Conservation (phyloP, 768 basidiomycete species). For the Mycena leptocephala region DNA sequence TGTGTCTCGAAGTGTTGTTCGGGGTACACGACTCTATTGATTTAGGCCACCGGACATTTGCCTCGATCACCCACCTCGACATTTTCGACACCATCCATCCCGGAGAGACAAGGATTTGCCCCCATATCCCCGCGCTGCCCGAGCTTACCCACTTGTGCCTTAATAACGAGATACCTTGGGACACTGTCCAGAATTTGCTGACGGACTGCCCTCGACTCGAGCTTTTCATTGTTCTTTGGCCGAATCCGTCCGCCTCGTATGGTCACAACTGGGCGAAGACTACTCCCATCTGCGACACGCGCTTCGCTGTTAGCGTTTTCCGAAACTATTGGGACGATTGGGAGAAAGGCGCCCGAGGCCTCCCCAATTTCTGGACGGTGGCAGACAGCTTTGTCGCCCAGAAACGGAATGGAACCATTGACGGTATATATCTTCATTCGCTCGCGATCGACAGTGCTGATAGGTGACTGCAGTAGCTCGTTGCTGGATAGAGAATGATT, state of each 20-base stretch:
- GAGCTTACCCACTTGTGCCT: constrained; percentile 21
- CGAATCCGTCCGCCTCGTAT: neutral
- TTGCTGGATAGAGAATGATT: no score
- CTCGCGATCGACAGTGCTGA: no score
- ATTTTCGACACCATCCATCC: constrained; percentile 1
- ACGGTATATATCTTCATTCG: neutral
- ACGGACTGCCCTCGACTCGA: neutral
- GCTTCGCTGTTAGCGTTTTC: neutral
- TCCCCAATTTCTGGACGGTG: neutral
- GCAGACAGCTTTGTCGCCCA: neutral
- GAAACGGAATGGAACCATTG: neutral
- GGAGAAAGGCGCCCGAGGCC: neutral
- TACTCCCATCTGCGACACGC: neutral
- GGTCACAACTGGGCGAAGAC: neutral
- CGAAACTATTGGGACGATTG: neutral
- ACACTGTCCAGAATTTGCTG: neutral
- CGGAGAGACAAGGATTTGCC: neutral
- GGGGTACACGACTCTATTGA: neutral
- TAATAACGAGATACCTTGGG: neutral
- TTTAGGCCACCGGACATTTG: neutral
- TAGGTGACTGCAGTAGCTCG: no score
- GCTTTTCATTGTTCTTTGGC: neutral
- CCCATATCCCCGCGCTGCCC: neutral
- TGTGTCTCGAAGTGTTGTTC: neutral
- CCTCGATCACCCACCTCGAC: constrained; percentile 17